These are phyloP conservation scores for Pseudognaphalium luteoalbum DNA, from an alignment of 129 eudicot genomes.

Conservation along the genomic window DNA sequence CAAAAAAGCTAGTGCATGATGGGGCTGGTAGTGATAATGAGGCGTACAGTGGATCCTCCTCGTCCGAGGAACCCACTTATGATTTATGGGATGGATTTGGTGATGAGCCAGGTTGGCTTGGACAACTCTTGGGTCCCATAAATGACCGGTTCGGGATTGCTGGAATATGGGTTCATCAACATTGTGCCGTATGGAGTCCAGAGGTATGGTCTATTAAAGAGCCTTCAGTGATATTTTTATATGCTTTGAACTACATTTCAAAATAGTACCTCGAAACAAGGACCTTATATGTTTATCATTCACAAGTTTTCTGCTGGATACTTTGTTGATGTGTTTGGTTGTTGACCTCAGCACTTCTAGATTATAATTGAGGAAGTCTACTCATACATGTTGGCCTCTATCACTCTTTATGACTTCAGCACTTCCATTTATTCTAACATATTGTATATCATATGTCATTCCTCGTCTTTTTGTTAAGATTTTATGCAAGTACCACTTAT, in stretches of 20 bases:
- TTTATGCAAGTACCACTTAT: conserved; percentile 15
- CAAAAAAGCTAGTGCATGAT: conserved; percentile 57
- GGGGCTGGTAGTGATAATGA: conserved; percentile 87
- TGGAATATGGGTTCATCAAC: conserved; percentile 96
- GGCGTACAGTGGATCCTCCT: conserved; percentile 85
- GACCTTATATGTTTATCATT: conserved; percentile 5
- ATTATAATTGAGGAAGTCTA: conserved; percentile 12
- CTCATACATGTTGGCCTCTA: neutral
- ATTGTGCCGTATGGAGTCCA: conserved; percentile 99
- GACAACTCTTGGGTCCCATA: conserved; percentile 88
- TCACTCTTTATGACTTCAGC: neutral
- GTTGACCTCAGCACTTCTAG: neutral
- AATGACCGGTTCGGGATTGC: conserved; percentile 95
- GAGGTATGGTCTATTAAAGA: conserved; percentile 63
- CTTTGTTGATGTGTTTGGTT: conserved; percentile 9
- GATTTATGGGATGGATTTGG: conserved; percentile 97
- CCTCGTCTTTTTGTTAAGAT: neutral
- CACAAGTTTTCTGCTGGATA: neutral
- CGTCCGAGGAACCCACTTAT: conserved; percentile 76
- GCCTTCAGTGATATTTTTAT: conserved; percentile 5
- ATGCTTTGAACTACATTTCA: neutral
- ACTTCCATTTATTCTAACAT: neutral
- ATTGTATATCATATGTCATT: neutral
- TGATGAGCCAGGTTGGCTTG: conserved; percentile 97
- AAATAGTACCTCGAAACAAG: conserved; percentile 1